Evolutionary conservation across 2,329 filamentous ascomycete genomes (phyloP), one percentile per base, ranked within the genome.

Genomic region (Cytospora paraplurivora): DNA sequence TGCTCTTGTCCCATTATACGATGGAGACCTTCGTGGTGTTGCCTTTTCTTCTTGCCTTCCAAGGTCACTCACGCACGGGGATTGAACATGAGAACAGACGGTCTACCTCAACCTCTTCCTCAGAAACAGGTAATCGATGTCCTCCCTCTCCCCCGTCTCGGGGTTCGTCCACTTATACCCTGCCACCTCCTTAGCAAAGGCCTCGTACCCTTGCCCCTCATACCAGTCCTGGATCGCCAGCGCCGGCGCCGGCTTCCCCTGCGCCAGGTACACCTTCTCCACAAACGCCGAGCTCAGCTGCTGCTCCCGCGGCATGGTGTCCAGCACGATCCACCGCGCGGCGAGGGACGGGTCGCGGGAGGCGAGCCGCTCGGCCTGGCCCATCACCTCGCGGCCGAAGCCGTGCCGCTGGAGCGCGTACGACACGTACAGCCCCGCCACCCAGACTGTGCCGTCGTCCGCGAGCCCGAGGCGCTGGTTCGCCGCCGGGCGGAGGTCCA

Each of bases 341-440:
- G 6, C 12, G 4, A 64, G 61, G 1, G 57, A 27, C 27, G 27
- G 56, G 4, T 38, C 44, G 7, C 10, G 15, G 7, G 61, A 38
- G 44, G 64, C 64, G 27, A 34, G 12, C 11, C 35, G 17, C 51
- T 66, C 65, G 21, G 56, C 58, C 15, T 21, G 49, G 1, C 32
- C 27, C 65, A 66, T 66, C 2, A 58, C 59, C 54, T 60, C 65
- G 7, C 65, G 62, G 13, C 65, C 62, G 58, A 66, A 19, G 12
- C 65, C 65, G 32, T 27, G 33, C 17, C 57, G 21, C 51, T 65
- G 62, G 0, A 65, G 62, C 1, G 32, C 5, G 67, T 71, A 72
- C 47, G 78, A 79, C 62, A 80, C 72, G 68, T 76, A 80, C 19
- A 80, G 72, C 7, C 72, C 73, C 57, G 76, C 76, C 35, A 79